Evolutionary conservation across 768 basidiomycete genomes (phyloP).

Genomic region (Panaeolus cyanescens): DNA sequence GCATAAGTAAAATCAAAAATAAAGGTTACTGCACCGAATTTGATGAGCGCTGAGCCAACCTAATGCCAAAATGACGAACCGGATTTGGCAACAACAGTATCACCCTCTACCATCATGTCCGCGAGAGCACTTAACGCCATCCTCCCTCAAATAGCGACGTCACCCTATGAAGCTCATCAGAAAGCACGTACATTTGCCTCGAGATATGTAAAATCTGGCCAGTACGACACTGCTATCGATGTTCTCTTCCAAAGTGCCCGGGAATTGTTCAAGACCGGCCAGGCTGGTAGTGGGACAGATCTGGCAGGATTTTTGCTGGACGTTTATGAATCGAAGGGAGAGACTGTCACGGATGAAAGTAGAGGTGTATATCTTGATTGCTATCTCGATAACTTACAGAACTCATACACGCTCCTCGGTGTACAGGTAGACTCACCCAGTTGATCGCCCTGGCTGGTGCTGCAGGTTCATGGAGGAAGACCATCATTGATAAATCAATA

Average conservation of each 20-base stretch:
- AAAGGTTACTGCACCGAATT: no score
- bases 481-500: constrained; percentile 80
- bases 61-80: background rate
- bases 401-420: constrained; percentile 11
- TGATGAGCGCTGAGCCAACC: background rate
- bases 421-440: constrained; percentile 82
- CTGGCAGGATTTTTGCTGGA: constrained; percentile 78
- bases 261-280: constrained; percentile 85
- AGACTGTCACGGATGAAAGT: constrained; percentile 73
- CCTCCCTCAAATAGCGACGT: constrained; percentile 66
- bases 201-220: constrained; percentile 77
- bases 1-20: no score
- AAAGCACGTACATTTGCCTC: constrained; percentile 96
- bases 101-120: constrained; percentile 30
- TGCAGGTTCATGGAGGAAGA: constrained; percentile 86
- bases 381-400: constrained; percentile 13
- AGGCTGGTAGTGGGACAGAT: constrained; percentile 91
- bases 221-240: constrained; percentile 87
- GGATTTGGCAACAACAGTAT: constrained; percentile 13
- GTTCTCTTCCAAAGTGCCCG: constrained; percentile 90
- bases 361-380: constrained; percentile 58
- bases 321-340: constrained; percentile 76
- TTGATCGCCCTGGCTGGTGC: constrained; percentile 85
- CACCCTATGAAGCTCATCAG: constrained; percentile 94
- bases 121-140: constrained; percentile 75